Conservation (phyloP, 78 protist genomes). For the Planoprotostelium fungivorum region DNA sequence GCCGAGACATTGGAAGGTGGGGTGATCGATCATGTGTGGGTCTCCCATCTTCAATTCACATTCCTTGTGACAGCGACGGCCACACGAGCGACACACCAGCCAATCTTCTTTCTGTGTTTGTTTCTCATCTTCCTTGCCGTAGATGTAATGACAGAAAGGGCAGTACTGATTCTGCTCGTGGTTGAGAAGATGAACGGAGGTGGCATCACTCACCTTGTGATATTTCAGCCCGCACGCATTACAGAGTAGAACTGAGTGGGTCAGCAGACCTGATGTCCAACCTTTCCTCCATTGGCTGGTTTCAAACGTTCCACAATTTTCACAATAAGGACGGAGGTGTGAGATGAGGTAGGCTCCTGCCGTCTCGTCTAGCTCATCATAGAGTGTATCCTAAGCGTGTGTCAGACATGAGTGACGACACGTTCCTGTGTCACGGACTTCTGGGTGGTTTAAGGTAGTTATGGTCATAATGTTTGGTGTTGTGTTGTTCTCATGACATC, state of each 20-base stretch:
- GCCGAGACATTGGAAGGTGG: not conserved
- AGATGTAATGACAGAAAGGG: not conserved
- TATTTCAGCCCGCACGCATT: not conserved
- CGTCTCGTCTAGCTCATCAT: too few relatives aligned
- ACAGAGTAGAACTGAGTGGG: not conserved
- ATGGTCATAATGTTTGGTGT: too few relatives aligned
- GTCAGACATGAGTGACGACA: too few relatives aligned
- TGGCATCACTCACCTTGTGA: not conserved
- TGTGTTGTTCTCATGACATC: too few relatives aligned
- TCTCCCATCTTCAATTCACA: not conserved
- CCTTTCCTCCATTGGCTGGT: not conserved
- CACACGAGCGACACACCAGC: not conserved
- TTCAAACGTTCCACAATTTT: not conserved
- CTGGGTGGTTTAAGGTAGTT: too few relatives aligned
- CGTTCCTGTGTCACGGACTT: too few relatives aligned
- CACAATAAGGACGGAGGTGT: not conserved
- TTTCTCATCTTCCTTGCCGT: not conserved
- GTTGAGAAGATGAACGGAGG: not conserved
- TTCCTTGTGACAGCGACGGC: not conserved
- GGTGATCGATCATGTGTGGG: not conserved
- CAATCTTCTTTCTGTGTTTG: not conserved
- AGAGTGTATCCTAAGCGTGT: too few relatives aligned
- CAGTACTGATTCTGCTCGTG: not conserved
- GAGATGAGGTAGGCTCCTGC: too few relatives aligned
- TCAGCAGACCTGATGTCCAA: not conserved